phyloP scores from a whole-genome alignment of 257 asterid species.

The Ehretia macrophylla region DNA sequence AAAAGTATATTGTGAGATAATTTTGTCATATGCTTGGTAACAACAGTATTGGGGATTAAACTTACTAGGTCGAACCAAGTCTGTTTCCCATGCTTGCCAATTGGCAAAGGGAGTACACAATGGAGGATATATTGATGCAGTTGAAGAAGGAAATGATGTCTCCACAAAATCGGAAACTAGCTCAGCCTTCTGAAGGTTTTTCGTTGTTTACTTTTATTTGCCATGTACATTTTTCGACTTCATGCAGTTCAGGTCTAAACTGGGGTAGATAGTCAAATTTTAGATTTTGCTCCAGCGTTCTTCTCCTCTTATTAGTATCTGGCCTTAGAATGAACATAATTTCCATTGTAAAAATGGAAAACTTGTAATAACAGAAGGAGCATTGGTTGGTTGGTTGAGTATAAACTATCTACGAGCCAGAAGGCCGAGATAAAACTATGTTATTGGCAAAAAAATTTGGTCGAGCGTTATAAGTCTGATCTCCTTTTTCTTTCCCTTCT shows the following conservation, averaged over 20 bases:
- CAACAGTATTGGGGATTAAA: conserved; percentile 4
- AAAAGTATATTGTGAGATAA: neutral
- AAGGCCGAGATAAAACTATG: too few relatives aligned
- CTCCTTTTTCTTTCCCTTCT: too few relatives aligned
- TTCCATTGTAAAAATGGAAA: too few relatives aligned
- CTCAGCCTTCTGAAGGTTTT: conserved; percentile 73
- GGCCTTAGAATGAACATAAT: too few relatives aligned
- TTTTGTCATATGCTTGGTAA: neutral
- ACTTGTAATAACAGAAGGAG: too few relatives aligned
- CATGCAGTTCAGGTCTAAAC: neutral
- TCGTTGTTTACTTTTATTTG: neutral
- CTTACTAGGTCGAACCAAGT: conserved; percentile 62
- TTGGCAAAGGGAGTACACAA: conserved; percentile 79
- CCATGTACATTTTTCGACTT: neutral
- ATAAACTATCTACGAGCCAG: too few relatives aligned
- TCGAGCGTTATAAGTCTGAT: too few relatives aligned
- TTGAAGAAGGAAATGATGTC: conserved; percentile 79
- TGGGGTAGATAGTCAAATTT: conserved; percentile 3
- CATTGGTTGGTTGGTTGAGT: too few relatives aligned
- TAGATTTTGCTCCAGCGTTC: too few relatives aligned
- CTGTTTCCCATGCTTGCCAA: conserved; percentile 70
- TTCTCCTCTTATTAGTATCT: too few relatives aligned
- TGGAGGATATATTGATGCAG: conserved; percentile 76
- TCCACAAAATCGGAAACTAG: conserved; percentile 72
- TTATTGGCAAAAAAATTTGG: too few relatives aligned